Evolutionary conservation across 2,329 filamentous ascomycete genomes (phyloP).

Genomic region (Leptographium procerum): DNA sequence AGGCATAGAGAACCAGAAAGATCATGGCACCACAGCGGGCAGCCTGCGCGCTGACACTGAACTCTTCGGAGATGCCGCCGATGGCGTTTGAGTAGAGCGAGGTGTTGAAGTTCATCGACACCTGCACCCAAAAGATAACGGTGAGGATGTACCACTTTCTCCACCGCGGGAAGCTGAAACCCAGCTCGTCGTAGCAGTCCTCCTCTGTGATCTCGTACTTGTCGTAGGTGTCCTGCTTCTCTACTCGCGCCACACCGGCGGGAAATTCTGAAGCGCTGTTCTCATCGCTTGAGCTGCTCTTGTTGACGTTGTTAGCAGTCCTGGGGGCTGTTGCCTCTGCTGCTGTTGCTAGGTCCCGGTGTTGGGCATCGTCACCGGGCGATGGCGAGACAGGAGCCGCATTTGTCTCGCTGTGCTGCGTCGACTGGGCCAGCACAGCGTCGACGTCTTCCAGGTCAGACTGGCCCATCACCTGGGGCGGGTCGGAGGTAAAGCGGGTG

Average conservation of each 20-base stretch:
- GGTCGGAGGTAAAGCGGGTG: neutral
- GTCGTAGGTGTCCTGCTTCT: neutral
- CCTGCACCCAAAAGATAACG: constrained; percentile 64
- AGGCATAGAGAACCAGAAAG: constrained; percentile 70
- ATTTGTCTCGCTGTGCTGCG: neutral
- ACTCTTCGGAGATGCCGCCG: constrained; percentile 53
- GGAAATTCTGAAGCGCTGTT: neutral
- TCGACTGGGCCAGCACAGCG: neutral
- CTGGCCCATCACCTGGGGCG: neutral
- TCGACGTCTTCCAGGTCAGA: neutral
- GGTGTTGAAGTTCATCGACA: constrained; percentile 72
- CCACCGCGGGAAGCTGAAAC: constrained; percentile 45
- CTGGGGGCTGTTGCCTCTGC: too few relatives aligned
- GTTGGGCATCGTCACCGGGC: neutral
- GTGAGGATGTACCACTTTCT: constrained; percentile 64
- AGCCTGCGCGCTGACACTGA: constrained; percentile 54
- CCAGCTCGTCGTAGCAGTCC: constrained; percentile 56
- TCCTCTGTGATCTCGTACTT: constrained; percentile 37
- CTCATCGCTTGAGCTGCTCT: neutral
- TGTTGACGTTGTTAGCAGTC: too few relatives aligned
- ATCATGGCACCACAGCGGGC: constrained; percentile 65
- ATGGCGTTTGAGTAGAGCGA: constrained; percentile 62
- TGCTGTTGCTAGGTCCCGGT: too few relatives aligned
- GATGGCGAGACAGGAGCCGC: neutral
- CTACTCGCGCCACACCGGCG: neutral